phyloP scores from a whole-genome alignment of 768 basidiomycete species.

The Imleria badia region DNA sequence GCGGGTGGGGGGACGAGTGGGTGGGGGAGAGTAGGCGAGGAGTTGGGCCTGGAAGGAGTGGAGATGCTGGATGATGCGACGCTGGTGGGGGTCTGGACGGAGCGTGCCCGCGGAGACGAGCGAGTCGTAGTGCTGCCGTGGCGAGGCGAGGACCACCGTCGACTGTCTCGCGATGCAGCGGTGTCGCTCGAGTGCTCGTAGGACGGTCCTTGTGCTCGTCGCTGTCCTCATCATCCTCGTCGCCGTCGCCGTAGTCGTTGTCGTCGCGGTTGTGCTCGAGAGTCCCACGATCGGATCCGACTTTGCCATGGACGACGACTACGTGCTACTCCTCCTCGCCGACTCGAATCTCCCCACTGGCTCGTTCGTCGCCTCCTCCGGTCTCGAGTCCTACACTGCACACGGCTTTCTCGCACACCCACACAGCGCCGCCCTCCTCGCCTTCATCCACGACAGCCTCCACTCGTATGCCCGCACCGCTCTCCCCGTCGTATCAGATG shows the following conservation, averaged over 20 bases:
- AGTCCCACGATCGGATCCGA: neutral
- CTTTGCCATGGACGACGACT: conserved; percentile 39
- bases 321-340: conserved; percentile 74
- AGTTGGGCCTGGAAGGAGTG: conserved; percentile 78
- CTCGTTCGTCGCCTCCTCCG: conserved; percentile 92
- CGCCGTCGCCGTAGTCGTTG: conserved; percentile 1
- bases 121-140: conserved; percentile 43
- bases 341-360: conserved; percentile 97
- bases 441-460: conserved; percentile 71
- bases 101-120: conserved; percentile 55
- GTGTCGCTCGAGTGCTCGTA: neutral
- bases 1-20: conserved; percentile 40
- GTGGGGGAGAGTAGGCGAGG: conserved; percentile 66
- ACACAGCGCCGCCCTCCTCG: conserved; percentile 32
- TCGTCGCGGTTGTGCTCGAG: neutral
- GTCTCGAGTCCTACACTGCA: conserved; percentile 84
- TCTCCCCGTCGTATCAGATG: conserved; percentile 75
- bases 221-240: conserved; percentile 5
- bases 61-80: conserved; percentile 76
- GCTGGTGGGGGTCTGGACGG: conserved; percentile 80
- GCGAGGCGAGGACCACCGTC: conserved; percentile 22
- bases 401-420: conserved; percentile 67
- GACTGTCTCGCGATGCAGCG: conserved; percentile 13
- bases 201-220: neutral
- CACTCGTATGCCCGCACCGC: conserved; percentile 77